These are phyloP conservation scores for Forsythia viridissima DNA, from an alignment of 257 asterid species.

Conservation along the genomic window DNA sequence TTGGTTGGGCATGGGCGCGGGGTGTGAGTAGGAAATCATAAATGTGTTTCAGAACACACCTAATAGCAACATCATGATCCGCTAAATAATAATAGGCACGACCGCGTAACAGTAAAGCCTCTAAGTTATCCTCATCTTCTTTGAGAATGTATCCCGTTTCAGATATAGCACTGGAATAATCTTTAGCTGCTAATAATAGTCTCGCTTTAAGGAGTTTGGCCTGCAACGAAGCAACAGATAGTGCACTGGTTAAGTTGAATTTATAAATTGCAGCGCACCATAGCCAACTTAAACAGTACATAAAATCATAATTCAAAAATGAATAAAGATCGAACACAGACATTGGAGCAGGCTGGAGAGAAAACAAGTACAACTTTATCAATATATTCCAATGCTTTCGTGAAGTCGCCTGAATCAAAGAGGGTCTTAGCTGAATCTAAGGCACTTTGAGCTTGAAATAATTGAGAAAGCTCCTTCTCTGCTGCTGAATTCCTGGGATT, in stretches of 20 bases:
- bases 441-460: conserved; percentile 73
- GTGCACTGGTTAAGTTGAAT: conserved; percentile 13
- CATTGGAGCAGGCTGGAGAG: conserved; percentile 92
- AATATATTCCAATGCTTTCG: conserved; percentile 68
- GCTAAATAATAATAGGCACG: conserved; percentile 93
- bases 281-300: neutral
- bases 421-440: conserved; percentile 63
- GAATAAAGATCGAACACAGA: conserved; percentile 27
- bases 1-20: neutral
- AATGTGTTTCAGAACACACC: conserved; percentile 42
- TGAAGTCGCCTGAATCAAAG: conserved; percentile 65
- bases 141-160: conserved; percentile 85
- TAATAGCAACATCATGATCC: conserved; percentile 86
- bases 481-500: conserved; percentile 73
- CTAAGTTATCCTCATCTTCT: conserved; percentile 81
- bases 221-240: conserved; percentile 40
- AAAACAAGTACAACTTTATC: conserved; percentile 86
- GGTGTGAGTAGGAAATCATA: neutral
- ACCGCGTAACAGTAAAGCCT: conserved; percentile 88
- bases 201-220: conserved; percentile 81
- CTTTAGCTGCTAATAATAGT: conserved; percentile 63
- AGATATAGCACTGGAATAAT: conserved; percentile 77
- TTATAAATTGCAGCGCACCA: neutral
- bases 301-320: neutral
- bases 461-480: conserved; percentile 87